A percentile compares a stretch with the other conserved stretches of the same genome.
These are phyloP conservation scores for Pleomassaria siparia DNA, from an alignment of 2,329 filamentous ascomycete genomes.

Conservation along the genomic window DNA sequence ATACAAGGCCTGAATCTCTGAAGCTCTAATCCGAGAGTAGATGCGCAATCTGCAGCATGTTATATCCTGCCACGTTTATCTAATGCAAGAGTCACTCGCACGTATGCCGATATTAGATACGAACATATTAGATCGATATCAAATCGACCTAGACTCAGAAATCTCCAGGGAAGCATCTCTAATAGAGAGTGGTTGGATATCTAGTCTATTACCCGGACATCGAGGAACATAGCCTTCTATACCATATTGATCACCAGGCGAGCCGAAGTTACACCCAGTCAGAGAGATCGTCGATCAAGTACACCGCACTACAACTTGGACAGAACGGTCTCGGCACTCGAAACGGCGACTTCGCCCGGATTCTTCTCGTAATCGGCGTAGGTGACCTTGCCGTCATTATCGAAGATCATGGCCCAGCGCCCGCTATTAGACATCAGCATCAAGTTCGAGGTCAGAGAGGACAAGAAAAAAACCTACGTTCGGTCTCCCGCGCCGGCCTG, in stretches of 20 bases:
- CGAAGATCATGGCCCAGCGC: conserved; percentile 78
- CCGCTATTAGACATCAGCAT: conserved; percentile 38
- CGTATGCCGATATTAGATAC: too few species aligned
- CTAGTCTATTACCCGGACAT: not conserved
- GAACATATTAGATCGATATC: too few species aligned
- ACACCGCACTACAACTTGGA: conserved; percentile 46
- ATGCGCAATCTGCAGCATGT: too few species aligned
- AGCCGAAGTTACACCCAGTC: not conserved
- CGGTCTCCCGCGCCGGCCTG: conserved; percentile 66
- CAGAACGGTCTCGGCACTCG: conserved; percentile 50
- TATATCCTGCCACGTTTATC: too few species aligned
- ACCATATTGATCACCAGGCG: not conserved
- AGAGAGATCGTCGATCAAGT: not conserved
- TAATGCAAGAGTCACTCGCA: too few species aligned
- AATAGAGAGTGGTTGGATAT: not conserved
- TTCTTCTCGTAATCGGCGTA: conserved; percentile 75
- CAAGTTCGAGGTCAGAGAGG: not conserved
- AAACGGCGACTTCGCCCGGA: conserved; percentile 50
- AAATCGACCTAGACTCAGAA: too few species aligned
- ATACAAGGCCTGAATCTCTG: too few species aligned
- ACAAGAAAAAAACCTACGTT: conserved; percentile 47
- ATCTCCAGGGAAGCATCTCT: not conserved
- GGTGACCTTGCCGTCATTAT: conserved; percentile 70
- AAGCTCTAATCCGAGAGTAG: too few species aligned
- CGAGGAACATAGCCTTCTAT: not conserved